Evolutionary conservation across 768 basidiomycete genomes (phyloP).

Genomic region (Hysterangium stoloniferum): DNA sequence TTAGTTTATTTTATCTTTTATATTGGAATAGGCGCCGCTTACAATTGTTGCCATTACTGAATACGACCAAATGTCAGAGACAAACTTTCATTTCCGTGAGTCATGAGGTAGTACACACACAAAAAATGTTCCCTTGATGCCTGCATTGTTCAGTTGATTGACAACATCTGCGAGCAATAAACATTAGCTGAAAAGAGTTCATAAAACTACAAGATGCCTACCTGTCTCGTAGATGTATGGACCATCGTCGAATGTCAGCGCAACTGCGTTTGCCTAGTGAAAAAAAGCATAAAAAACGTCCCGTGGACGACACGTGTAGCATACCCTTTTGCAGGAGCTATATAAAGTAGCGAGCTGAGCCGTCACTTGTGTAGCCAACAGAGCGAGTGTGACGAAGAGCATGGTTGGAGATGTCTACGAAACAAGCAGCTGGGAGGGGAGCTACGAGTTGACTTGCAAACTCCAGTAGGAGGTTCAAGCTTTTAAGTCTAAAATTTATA

Average conservation of each 20-base stretch:
- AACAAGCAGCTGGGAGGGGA: too few relatives aligned
- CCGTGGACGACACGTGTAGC: neutral
- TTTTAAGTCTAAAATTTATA: too few relatives aligned
- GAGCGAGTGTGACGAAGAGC: neutral
- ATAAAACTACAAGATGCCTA: neutral
- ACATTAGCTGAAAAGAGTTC: neutral
- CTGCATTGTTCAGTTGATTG: neutral
- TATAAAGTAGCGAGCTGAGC: constrained; percentile 4
- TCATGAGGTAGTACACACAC: too few relatives aligned
- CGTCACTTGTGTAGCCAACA: neutral
- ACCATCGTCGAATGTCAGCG: constrained; percentile 22
- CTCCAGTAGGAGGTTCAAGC: too few relatives aligned
- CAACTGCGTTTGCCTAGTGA: constrained; percentile 12
- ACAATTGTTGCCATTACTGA: too few relatives aligned
- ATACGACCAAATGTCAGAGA: neutral
- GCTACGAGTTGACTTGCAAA: too few relatives aligned
- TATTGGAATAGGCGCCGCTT: too few relatives aligned
- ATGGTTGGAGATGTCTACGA: neutral
- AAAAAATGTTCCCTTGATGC: constrained; percentile 6
- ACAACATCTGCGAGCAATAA: neutral
- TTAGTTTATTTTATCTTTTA: too few relatives aligned
- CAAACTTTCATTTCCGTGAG: too few relatives aligned
- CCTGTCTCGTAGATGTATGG: constrained; percentile 17
- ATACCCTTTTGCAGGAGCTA: constrained; percentile 1
- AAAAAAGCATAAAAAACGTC: neutral